Conservation (phyloP, 306 rosid genomes). For the Alnus rubra region DNA sequence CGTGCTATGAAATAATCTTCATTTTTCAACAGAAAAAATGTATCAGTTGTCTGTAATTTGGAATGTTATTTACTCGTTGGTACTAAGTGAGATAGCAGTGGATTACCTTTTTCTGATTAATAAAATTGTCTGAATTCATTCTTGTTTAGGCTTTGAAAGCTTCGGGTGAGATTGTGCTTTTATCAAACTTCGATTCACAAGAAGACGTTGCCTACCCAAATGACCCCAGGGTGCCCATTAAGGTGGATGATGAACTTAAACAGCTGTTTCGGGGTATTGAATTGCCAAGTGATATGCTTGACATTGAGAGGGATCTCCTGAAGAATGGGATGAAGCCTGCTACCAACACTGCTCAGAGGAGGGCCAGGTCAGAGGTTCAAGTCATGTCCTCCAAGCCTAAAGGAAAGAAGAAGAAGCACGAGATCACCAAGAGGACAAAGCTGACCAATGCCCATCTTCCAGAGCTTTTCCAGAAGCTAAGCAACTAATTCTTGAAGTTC, state of each 20-base stretch:
- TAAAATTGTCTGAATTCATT: neutral
- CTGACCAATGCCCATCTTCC: constrained; percentile 96
- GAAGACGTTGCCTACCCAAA: constrained; percentile 96
- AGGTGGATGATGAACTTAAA: constrained; percentile 88
- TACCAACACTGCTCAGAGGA: constrained; percentile 91
- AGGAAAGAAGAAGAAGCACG: constrained; percentile 86
- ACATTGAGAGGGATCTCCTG: constrained; percentile 87
- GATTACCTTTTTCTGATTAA: constrained; percentile 1
- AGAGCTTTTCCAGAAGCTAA: constrained; percentile 69
- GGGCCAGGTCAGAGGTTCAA: constrained; percentile 74
- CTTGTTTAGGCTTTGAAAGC: constrained; percentile 63
- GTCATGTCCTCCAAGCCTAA: constrained; percentile 45
- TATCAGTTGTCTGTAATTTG: no score
- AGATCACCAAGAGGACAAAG: constrained; percentile 91
- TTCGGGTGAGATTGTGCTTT: constrained; percentile 84
- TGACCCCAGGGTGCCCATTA: constrained; percentile 70
- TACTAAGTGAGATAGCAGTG: no score
- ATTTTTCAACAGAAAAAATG: no score
- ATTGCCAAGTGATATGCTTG: constrained; percentile 86
- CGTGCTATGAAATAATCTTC: no score
- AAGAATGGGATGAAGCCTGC: constrained; percentile 96
- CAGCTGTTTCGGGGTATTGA: constrained; percentile 71
- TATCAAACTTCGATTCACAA: constrained; percentile 91
- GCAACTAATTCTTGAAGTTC: constrained; percentile 31
- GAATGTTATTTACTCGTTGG: no score